Percentiles rank a stretch among this genome's conserved stretches.
Evolutionary conservation across 805 yeast species (phyloP).

Genomic region (Yarrowia sp.): DNA sequence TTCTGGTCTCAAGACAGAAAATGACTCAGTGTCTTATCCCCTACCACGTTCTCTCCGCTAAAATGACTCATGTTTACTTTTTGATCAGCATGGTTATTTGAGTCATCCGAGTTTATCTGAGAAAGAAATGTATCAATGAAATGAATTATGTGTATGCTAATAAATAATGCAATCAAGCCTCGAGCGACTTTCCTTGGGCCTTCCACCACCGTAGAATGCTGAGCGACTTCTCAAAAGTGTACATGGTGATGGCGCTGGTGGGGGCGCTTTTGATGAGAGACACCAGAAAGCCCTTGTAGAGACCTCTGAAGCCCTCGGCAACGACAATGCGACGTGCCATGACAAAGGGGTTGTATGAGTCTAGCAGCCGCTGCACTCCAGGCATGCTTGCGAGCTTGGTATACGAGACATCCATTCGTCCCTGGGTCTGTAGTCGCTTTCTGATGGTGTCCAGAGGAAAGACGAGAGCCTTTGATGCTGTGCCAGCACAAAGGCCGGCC

Average conservation of each 20-base stretch:
- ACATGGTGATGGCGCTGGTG: constrained; percentile 56
- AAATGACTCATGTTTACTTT: constrained; percentile 3
- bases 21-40: not conserved
- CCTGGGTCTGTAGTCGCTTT: constrained; percentile 68
- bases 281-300: constrained; percentile 72
- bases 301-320: constrained; percentile 61
- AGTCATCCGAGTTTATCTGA: not conserved
- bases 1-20: not conserved
- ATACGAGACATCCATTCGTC: constrained; percentile 35
- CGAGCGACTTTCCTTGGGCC: not conserved
- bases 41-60: not conserved
- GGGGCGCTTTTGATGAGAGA: constrained; percentile 81
- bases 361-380: constrained; percentile 22
- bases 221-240: constrained; percentile 54
- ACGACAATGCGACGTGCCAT: constrained; percentile 44
- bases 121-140: not conserved
- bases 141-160: constrained; percentile 7
- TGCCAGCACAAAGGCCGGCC: constrained; percentile 76
- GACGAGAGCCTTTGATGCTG: constrained; percentile 63
- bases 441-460: constrained; percentile 87
- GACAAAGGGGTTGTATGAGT: constrained; percentile 33
- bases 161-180: constrained; percentile 22
- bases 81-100: not conserved
- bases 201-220: constrained; percentile 30
- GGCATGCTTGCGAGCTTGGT: constrained; percentile 28